Evolutionary conservation across 805 yeast genomes (phyloP), one percentile per base, ranked within the genome.

Genomic region (Candida mattraensis): DNA sequence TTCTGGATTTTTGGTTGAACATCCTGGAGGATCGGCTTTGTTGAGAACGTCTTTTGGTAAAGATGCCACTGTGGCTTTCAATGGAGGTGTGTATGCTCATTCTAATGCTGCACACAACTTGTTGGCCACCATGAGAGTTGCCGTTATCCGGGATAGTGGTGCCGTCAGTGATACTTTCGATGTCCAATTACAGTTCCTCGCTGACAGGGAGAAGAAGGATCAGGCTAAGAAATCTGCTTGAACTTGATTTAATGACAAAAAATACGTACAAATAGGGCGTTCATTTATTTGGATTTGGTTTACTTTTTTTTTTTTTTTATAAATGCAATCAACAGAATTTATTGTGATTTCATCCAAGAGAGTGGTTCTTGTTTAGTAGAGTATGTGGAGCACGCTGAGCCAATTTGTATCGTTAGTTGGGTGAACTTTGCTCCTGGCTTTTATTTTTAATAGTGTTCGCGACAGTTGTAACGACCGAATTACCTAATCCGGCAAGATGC

Each of bases 91-190:
- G 19, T 85, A 85, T 55, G 78, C 84, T 9, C 94, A 85, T 56
- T 81, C 91, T 7, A 85, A 84, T 51, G 93, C 94, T 43, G 94
- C 93, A 15, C 88, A 83, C 60, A 85, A 85, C 61, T 65, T 84
- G 55, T 72, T 85, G 61, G 87, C 91, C 13, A 78, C 83, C 11
- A 76, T 83, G 85, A 79, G 94, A 70, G 79, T 85, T 12, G 93
- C 91, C 17, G 83, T 85, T 26, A 74, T 84, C 42, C 72, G 79
- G 59, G 89, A 81, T 45, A 70, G 80, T 32, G 76, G 74, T 48
- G 85, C 80, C 27, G 66, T 68, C 32, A 68, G 68, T 32, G 67
- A 78, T 49, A 78, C 83, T 13, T 77, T 66, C 50, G 70, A 62
- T 33, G 59, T 67, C 48, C 83, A 77, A 62, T 35, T 51, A 12